These are phyloP conservation scores for Trichoderma asperellum DNA, from an alignment of 2,329 filamentous ascomycete genomes.

Conservation along the genomic window DNA sequence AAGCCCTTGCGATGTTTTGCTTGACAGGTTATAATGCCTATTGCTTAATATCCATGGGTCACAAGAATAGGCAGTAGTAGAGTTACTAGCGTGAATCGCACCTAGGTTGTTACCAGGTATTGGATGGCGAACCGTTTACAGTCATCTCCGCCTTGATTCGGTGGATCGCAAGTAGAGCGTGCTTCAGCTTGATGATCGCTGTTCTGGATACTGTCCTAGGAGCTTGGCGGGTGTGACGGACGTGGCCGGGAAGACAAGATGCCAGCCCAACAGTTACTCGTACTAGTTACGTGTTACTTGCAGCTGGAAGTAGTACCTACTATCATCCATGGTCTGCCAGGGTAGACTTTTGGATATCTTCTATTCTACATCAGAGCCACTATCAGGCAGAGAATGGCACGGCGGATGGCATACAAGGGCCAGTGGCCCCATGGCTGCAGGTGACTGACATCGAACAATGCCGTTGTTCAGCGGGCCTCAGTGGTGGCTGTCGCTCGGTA, in stretches of 20 bases:
- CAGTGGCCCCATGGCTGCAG: not conserved
- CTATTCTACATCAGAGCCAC: not conserved
- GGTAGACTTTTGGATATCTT: not conserved
- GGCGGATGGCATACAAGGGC: not conserved
- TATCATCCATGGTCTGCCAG: not conserved
- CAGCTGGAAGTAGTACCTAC: not conserved
- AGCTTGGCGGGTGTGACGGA: not conserved
- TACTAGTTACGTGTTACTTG: not conserved
- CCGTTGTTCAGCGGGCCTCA: not conserved
- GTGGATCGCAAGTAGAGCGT: not conserved
- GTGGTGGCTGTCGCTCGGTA: not conserved
- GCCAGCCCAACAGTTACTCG: not conserved
- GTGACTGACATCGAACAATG: slow-evolving; percentile 5
- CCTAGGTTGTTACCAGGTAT: not conserved
- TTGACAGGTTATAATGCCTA: not conserved
- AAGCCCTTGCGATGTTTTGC: slow-evolving; percentile 16
- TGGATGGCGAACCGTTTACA: not conserved
- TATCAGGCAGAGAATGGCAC: not conserved
- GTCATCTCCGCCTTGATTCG: not conserved
- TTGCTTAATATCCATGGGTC: slow-evolving; percentile 1
- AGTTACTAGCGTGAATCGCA: not conserved
- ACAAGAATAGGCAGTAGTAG: not conserved
- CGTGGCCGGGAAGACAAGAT: not conserved
- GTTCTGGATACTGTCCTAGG: not conserved
- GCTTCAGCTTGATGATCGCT: not conserved